These are phyloP conservation scores for Camelina laxa DNA, from an alignment of 345 rosid genomes.

Conservation along the genomic window DNA sequence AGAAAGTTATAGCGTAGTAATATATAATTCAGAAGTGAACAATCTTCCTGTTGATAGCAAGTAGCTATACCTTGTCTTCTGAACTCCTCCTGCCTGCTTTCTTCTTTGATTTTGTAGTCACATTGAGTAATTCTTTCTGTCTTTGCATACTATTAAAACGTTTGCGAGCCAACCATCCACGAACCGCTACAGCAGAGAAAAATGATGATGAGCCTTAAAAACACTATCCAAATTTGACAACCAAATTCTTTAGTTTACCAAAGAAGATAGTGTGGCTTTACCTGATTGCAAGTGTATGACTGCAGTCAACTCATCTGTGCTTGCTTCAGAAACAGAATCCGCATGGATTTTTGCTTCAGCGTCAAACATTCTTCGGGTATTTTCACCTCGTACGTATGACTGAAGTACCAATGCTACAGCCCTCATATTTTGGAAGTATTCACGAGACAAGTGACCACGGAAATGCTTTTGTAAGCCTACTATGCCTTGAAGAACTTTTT, in stretches of 20 bases:
- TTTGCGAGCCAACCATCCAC: conserved; percentile 84
- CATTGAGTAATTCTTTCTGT: conserved; percentile 49
- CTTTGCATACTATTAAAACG: conserved; percentile 50
- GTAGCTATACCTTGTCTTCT: conserved; percentile 66
- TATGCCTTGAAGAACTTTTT: conserved; percentile 60
- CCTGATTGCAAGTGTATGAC: conserved; percentile 79
- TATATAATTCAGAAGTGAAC: conserved; percentile 9
- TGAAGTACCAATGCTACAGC: conserved; percentile 62
- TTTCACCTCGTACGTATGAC: conserved; percentile 77
- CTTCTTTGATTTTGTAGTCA: conserved; percentile 51
- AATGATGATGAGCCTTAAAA: conserved; percentile 32
- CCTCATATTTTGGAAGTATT: conserved; percentile 56
- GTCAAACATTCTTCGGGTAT: conserved; percentile 49
- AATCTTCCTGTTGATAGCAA: conserved; percentile 12
- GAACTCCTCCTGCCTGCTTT: conserved; percentile 57
- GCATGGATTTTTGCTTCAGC: conserved; percentile 40
- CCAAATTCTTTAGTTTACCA: conserved; percentile 8
- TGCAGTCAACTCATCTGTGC: conserved; percentile 54
- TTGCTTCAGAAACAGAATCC: conserved; percentile 43
- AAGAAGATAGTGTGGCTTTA: conserved; percentile 34
- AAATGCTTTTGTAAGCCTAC: conserved; percentile 69
- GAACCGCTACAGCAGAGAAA: conserved; percentile 59
- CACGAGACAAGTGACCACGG: conserved; percentile 66
- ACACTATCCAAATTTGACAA: conserved; percentile 2
- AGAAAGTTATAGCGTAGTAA: conserved; percentile 9